Evolutionary conservation across 768 basidiomycete species (phyloP).

Genomic region (Solioccasus polychromus): DNA sequence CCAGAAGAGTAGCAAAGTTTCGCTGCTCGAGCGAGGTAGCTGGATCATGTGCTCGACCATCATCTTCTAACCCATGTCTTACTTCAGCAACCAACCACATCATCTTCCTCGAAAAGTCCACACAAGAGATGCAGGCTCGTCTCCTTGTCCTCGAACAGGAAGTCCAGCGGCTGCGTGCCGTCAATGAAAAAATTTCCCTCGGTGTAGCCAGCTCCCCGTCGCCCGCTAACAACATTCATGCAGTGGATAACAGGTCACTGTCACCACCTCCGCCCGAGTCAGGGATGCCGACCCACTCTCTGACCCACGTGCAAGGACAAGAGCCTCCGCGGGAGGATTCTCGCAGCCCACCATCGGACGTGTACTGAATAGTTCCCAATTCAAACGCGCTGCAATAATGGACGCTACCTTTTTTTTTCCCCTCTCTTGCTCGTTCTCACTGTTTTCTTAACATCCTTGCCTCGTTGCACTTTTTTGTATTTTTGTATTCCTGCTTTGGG

Average conservation of each 20-base stretch:
- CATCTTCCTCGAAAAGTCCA: constrained; percentile 64
- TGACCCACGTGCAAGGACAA: constrained; percentile 57
- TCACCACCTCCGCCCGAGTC: constrained; percentile 68
- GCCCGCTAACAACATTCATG: constrained; percentile 43
- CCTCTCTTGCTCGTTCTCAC: constrained; percentile 20
- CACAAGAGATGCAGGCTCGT: constrained; percentile 68
- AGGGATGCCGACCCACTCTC: constrained; percentile 43
- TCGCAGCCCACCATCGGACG: constrained; percentile 36
- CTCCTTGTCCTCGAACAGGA: constrained; percentile 66
- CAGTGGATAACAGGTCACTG: constrained; percentile 47
- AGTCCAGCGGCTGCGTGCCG: constrained; percentile 62
- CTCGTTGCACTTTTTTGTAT: constrained; percentile 32
- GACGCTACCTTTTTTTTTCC: constrained; percentile 35
- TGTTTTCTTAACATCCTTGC: constrained; percentile 31
- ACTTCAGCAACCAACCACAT: constrained; percentile 76
- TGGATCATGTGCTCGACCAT: constrained; percentile 1
- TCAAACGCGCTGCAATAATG: constrained; percentile 20
- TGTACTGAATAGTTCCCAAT: constrained; percentile 24
- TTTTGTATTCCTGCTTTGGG: constrained; percentile 30
- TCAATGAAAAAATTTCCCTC: constrained; percentile 84
- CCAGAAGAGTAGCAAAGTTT: constrained; percentile 90
- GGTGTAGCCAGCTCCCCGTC: constrained; percentile 55
- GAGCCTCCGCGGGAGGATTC: constrained; percentile 64
- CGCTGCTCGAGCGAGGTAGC: constrained; percentile 82
- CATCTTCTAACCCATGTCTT: constrained; percentile 12